Evolutionary conservation across 2,329 filamentous ascomycete species (phyloP), one percentile per base, ranked within the genome.

Genomic region (Lachnellula subtilissima): DNA sequence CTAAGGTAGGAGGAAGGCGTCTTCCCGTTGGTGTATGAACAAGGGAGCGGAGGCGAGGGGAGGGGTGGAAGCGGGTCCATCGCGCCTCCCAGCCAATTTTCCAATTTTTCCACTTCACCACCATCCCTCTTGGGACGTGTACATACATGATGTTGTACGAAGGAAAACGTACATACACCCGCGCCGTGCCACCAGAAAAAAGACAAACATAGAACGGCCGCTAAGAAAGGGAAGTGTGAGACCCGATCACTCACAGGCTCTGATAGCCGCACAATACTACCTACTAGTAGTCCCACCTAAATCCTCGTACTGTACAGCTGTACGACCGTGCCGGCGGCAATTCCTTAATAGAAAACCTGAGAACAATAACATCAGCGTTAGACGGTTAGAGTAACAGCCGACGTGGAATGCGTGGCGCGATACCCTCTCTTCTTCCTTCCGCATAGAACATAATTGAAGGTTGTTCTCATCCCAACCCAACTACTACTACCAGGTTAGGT

Each of bases 271-370:
- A 32, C 14, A 22, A 22, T 4, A 22, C 22, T 22, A 22, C 19
- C 19, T 2, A 19, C 22, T 22, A 22, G 4, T 3, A 22, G 3
- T 22, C 22, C 22, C 22, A 22, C 2, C 22, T 22, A 37, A 37
- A 17, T 19, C 17, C 37, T 43, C 15, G 25, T 8, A 56, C 28
- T 19, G 19, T 19, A 19, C 19, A 19, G 19, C 19, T 19, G 19
- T 19, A 19, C 19, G 19, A 45, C 49, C 32, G 53, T 40, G 43
- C 51, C 35, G 45, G 48, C 32, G 55, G 55, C 43, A 57, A 43
- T 45, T 54, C 46, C 23, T 39, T 43, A 53, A 53, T 53, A 25
- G 28, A 22, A 46, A 47, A 14, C 39, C 12, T 23, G 23, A 8
- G 25, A 28, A 8, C 2, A 28, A 28, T 28, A 14, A 36, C 40